Evolutionary conservation across 2,329 filamentous ascomycete genomes (phyloP).

Genomic region (Sarocladium kiliense): DNA sequence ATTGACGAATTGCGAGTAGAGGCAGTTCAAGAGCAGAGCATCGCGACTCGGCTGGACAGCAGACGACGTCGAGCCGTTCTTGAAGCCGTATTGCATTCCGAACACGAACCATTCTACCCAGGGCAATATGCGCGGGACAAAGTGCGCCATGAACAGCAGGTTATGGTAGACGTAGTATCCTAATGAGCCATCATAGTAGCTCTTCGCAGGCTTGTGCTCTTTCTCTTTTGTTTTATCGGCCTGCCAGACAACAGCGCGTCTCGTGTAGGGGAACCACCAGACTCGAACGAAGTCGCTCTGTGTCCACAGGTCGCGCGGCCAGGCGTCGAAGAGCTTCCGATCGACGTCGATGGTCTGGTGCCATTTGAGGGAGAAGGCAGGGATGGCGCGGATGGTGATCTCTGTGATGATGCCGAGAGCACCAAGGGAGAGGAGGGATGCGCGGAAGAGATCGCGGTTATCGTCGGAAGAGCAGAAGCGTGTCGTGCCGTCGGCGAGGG

Average conservation of each 20-base stretch:
- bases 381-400: conserved; percentile 76
- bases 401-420: conserved; percentile 88
- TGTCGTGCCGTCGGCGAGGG: conserved; percentile 73
- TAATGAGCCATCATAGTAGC: conserved; percentile 75
- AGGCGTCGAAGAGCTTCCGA: conserved; percentile 60
- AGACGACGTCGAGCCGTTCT: conserved; percentile 56
- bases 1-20: conserved; percentile 98
- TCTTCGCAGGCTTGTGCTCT: conserved; percentile 52
- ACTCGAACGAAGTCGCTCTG: conserved; percentile 84
- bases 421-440: conserved; percentile 80
- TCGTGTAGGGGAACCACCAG: conserved; percentile 96
- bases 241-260: conserved; percentile 82
- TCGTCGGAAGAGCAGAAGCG: conserved; percentile 64
- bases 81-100: conserved; percentile 94
- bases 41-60: conserved; percentile 75
- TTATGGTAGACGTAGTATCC: conserved; percentile 93
- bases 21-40: conserved; percentile 90
- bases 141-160: conserved; percentile 74
- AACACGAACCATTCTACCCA: conserved; percentile 96
- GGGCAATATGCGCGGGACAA: conserved; percentile 72
- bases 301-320: conserved; percentile 71
- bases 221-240: conserved; percentile 71
- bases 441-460: conserved; percentile 78
- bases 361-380: conserved; percentile 83
- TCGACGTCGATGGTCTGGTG: conserved; percentile 72